Evolutionary conservation across 1,284 basidiomycete species (phyloP).

Genomic region (Amylostereum areolatum): DNA sequence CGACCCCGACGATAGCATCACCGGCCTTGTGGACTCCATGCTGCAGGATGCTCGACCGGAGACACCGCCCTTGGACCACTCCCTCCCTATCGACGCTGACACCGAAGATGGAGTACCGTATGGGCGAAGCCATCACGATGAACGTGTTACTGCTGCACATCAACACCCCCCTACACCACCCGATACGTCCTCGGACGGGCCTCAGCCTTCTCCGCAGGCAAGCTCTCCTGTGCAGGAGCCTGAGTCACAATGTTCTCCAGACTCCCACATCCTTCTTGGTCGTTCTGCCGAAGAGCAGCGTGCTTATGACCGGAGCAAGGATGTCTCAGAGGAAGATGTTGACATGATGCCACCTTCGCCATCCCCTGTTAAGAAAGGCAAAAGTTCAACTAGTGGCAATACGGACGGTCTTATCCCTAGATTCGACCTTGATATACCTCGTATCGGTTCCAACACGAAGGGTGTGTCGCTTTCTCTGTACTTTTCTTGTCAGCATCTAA

Average conservation of each 20-base stretch:
- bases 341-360: slow-evolving; percentile 55
- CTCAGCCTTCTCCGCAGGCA: slow-evolving; percentile 3
- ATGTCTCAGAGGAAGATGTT: slow-evolving; percentile 38
- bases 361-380: slow-evolving; percentile 42
- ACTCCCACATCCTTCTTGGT: slow-evolving; percentile 27
- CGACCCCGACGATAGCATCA: slow-evolving; percentile 47
- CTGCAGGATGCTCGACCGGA: slow-evolving; percentile 30
- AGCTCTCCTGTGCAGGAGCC: slow-evolving; percentile 10
- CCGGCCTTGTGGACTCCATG: slow-evolving; percentile 58
- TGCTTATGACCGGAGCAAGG: slow-evolving; percentile 29
- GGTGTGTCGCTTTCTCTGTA: background rate
- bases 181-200: background rate
- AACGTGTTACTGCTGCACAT: slow-evolving; percentile 25
- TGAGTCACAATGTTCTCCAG: slow-evolving; percentile 11
- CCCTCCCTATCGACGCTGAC: slow-evolving; percentile 32
- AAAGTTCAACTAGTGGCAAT: slow-evolving; percentile 2
- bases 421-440: slow-evolving; percentile 29
- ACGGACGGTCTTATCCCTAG: slow-evolving; percentile 35
- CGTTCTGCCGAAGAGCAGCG: slow-evolving; percentile 45
- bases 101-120: slow-evolving; percentile 62
- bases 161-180: slow-evolving; percentile 11
- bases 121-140: slow-evolving; percentile 62
- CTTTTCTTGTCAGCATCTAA: background rate
- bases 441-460: background rate
- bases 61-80: slow-evolving; percentile 19